Conservation (phyloP, 169 alveolate species). For the Plasmodium gonderi region DNA sequence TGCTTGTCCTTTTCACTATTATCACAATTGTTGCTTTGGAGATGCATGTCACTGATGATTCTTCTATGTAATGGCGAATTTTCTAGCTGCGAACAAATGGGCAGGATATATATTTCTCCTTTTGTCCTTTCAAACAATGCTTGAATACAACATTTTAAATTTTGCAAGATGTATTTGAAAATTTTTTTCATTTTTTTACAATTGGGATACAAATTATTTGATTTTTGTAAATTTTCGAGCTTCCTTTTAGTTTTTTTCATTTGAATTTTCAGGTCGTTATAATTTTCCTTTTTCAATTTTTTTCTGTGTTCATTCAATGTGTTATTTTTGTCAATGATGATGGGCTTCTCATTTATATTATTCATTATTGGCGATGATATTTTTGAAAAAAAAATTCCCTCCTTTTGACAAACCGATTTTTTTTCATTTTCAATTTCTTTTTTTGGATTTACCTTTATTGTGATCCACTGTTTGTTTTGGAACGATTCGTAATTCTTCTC, state of each 20-base stretch:
- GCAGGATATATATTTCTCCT: conserved; percentile 58
- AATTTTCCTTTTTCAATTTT: background rate
- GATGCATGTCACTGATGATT: background rate
- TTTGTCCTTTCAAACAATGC: conserved; percentile 48
- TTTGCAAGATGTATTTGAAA: conserved; percentile 18
- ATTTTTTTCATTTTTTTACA: conserved; percentile 22
- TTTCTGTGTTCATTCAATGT: background rate
- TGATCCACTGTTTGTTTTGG: conserved; percentile 9
- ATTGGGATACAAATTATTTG: too few relatives aligned
- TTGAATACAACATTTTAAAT: conserved; percentile 29
- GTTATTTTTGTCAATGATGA: background rate
- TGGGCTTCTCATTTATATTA: background rate
- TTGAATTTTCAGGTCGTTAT: background rate
- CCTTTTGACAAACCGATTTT: background rate
- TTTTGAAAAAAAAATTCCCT: background rate
- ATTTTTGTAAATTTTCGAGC: background rate
- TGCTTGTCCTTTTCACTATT: background rate
- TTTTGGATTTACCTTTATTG: background rate
- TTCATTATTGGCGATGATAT: background rate
- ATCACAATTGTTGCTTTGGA: background rate
- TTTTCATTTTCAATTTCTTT: background rate
- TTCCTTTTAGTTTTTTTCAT: background rate
- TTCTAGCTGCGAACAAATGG: background rate
- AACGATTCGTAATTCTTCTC: conserved; percentile 2
- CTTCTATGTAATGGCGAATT: background rate